Evolutionary conservation across 148 eudicot genomes (phyloP), one percentile per base, ranked within the genome.

Genomic region (Chenopodium formosanum): DNA sequence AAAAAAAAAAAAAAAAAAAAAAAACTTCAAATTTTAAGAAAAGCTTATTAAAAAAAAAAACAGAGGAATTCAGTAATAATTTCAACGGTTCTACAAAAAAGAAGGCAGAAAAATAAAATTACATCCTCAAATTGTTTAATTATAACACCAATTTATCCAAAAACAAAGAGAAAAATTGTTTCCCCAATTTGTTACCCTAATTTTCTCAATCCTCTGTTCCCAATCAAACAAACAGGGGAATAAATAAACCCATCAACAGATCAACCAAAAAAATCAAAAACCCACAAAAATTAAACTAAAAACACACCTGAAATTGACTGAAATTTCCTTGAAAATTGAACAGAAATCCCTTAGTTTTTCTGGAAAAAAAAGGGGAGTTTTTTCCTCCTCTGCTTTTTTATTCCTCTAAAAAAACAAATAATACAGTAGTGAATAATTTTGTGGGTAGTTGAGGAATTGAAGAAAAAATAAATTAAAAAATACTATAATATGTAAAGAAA

Each of bases 401-500:
- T 44, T 16, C 19, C 5, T 48, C 29, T 29, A 25, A 74, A 17
- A 68, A 68, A 46, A 22, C 10, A 56, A 14, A 56, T 56, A 56
- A 23, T 25, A 34, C 37, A 31, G 32, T 2, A 40, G 44, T 40
- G 44, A 40, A 6, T 40, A 40, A 37, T 48, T 74, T 46, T 80
- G 34, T 66, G 32, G 77, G 79, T 70, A 60, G 84, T 81, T 85
- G 86, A 70, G 80, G 82, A 67, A 73, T 79, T 72, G 73, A 76
- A 74, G 60, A 56, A 14, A 56, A 56, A 22, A 20, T 22, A 4
- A 22, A 4, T 56, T 17, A 56, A 14, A 56, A 14, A 34, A 69
- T 69, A 9, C 62, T 29, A 44, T 78, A 76, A 56, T 7, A 56
- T 80, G 86, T 60, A 75, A 84, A 48, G 81, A 10, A 25, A 70